Base-by-base conservation (phyloP, 352 stramenopile genomes). In the Sclerospora graminicola region DNA sequence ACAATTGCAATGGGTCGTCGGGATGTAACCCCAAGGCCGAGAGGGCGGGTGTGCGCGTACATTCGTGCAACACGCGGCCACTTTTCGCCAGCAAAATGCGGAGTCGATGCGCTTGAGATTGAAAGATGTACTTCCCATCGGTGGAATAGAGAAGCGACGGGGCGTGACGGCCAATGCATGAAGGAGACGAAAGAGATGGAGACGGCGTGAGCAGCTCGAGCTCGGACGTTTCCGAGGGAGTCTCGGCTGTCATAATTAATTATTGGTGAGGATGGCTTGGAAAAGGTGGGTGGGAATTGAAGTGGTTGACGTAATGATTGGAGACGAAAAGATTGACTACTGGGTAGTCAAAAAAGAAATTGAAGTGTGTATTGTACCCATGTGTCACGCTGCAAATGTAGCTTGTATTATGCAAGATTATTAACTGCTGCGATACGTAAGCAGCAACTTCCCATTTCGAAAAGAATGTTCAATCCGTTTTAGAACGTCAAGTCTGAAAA, bases 71-170 rank as follows among this genome's bases (percentile, higher is more conserved):
- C 21, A 87, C 54, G 32, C 83, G 72, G 5, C 80, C 80, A 47
- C 71, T 91, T 48, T 69, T 69, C 38, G 70, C 65, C 54, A 83
- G 72, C 23, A 84, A 59, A 30, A 89, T 75, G 36, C 71, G 73
- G 8, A 91, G 53, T 34, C 80, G 67, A 48, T 86, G 67, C n/a
- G 64, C 69, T 24, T 88, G 72, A 41, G 72, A 70, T 60, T 89
- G 72, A 63, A 89, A 91, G 19, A 91, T 56, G 50, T 78, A 78
- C 50, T 73, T 81, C 13, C 69, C 77, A 49, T 89, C 74, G 2
- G 50, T 34, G 10, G 80, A 84, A 47, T 84, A 87, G 6, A 26
- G 21, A 6, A 26, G 3, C 4, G 21, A 26, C 4, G 21, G 21
- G 21, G 21, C 6, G 21, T 3, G 21, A 6, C 21, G 4, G 3